Percentiles rank a stretch among this genome's conserved stretches.
Conservation (phyloP, 306 rosid genomes). For the Canavalia ensiformis region DNA sequence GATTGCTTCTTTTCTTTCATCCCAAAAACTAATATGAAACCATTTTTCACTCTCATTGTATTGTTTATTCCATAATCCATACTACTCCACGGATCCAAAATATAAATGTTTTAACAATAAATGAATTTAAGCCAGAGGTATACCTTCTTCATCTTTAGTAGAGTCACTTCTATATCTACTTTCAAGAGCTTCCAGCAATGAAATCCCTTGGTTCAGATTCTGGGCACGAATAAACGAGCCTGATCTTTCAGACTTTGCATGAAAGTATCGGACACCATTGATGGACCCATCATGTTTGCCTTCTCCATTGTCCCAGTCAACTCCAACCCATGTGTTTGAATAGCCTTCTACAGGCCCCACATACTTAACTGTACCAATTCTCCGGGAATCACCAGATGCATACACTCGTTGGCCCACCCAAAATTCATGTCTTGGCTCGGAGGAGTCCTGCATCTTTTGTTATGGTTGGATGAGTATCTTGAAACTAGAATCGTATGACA, state of each 20-base stretch:
- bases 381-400: constrained; percentile 65
- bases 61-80: background rate
- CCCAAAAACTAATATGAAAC: constrained; percentile 15
- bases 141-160: constrained; percentile 93
- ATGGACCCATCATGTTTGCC: constrained; percentile 90
- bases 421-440: constrained; percentile 52
- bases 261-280: constrained; percentile 78
- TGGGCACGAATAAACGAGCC: constrained; percentile 80
- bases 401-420: constrained; percentile 75
- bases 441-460: constrained; percentile 66
- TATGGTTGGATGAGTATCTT: constrained; percentile 28
- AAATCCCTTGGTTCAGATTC: constrained; percentile 70
- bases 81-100: constrained; percentile 13
- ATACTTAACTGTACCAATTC: constrained; percentile 82
- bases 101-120: constrained; percentile 6
- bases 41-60: constrained; percentile 18
- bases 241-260: constrained; percentile 68
- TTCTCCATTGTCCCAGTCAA: constrained; percentile 87
- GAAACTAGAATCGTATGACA: background rate
- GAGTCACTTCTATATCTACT: constrained; percentile 73
- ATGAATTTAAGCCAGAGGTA: constrained; percentile 32
- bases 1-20: background rate
- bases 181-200: constrained; percentile 78
- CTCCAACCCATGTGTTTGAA: constrained; percentile 84
- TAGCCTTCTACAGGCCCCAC: constrained; percentile 78